Base-by-base conservation (phyloP, 73 alveolate genomes). In the Paramecium biaurelia region DNA sequence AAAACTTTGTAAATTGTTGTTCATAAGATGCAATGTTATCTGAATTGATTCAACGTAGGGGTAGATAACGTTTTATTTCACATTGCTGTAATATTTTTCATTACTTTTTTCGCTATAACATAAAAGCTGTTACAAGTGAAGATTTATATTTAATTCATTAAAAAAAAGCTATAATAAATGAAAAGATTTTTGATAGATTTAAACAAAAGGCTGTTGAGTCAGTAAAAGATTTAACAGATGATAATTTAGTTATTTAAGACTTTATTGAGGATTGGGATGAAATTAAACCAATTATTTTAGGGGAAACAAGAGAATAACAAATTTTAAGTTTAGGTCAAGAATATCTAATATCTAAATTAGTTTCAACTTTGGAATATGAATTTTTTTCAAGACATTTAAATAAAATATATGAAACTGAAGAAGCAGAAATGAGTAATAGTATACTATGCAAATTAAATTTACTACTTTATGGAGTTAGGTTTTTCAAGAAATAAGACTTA, bases 191-290 rank as follows among this genome's bases (percentile, higher is more conserved):
- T 23, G 72, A 79, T 21, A 20, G 72, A 24, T 79, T 79, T 24
- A 79, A 45, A 20, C 5, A 15, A 2, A 79, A 47, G 56, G 72
- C 90, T 12, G 32, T 43, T 18, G 76, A 24, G 7, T 58, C 70
- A 6, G 70, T 79, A 5, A 42, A 26, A 30, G 32, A 18, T 20
- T 45, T 41, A 21, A 79, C 90, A 7, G 20, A 43, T 79, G 90
- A 79, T 45, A 15, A 23, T 14, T 0, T 79, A 43, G 28, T 79
- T 1, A 15, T 79, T 11, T 21, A 38, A 79, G 90, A 79, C 15
- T 79, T 43, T 26, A 45, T 20, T 37, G 90, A 79, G 18, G 74
- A 79, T 79, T 79, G 90, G 90, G 90, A 79, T 79, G 70, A 79
- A 26, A 63, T 47, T 24, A 79, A 79, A 20, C 90, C 90, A 18